Evolutionary conservation across 129 eudicot genomes (phyloP), one percentile per base, ranked within the genome.

Genomic region (Flaveria robusta): DNA sequence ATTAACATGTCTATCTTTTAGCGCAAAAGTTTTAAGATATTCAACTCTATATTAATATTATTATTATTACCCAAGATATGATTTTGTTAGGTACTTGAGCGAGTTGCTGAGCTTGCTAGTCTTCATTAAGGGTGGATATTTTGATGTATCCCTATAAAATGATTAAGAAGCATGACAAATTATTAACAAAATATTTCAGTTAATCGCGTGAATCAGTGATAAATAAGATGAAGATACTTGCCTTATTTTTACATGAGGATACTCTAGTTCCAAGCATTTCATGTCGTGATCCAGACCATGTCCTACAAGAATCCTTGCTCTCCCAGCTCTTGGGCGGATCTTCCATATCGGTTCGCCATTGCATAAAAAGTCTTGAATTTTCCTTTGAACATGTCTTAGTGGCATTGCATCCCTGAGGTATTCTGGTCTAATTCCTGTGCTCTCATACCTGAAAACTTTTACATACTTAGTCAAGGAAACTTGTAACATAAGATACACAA

Each of bases 41-140:
- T 27, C 52, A 49, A 45, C 19, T 27, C 24, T 15, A 13, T 49
- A 74, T 56, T 8, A 78, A 51, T 84, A 13, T 46, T 42, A 59
- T 41, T 14, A 42, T 39, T 12, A 81, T 68, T 84, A 86, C 99
- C 99, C 99, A 8, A 95, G 96, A 81, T 95, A 95, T 77, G 97
- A 86, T 76, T 85, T 92, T 7, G 94, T 89, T 70, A 95, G 87
- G 83, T 95, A 85, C 81, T 91, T 91, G 73, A 95, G 94, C n/a
- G 99, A 86, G 96, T 95, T 95, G 96, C 94, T 95, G 78, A 95
- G 97, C 96, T 95, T 95, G 96, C 96, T 95, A 18, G 99, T 91
- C 83, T 91, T 95, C 97, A 91, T 89, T 81, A 95, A 74, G 27
- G 97, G 97, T 71, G 99, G 99, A 85, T 95, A 95, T 84, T 89